These are phyloP conservation scores for Microdochium paspali DNA, from an alignment of 2,329 filamentous ascomycete species.

Conservation along the genomic window DNA sequence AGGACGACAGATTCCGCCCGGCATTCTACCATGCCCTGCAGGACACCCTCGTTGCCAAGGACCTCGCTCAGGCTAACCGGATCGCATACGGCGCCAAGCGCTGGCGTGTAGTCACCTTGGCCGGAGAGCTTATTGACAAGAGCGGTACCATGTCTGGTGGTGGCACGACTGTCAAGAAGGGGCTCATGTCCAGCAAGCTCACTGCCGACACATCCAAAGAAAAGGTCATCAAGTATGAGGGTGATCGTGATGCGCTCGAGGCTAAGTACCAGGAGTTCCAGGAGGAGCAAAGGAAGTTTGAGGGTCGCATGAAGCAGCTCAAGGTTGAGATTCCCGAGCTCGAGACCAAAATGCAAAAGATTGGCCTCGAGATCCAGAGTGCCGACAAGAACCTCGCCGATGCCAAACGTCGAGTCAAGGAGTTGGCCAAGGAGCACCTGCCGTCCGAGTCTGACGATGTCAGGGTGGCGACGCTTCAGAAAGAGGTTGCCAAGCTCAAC, in stretches of 20 bases:
- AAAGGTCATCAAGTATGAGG: constrained; percentile 78
- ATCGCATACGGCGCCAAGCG: constrained; percentile 90
- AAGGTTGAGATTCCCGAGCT: constrained; percentile 72
- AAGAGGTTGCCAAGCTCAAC: constrained; percentile 66
- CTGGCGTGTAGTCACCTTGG: constrained; percentile 94
- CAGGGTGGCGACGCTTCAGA: constrained; percentile 63
- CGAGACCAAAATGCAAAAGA: constrained; percentile 87
- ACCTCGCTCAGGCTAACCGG: constrained; percentile 91
- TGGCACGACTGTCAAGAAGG: constrained; percentile 80
- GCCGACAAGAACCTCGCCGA: constrained; percentile 76
- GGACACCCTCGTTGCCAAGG: constrained; percentile 86
- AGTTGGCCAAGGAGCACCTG: constrained; percentile 72
- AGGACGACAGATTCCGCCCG: constrained; percentile 76
- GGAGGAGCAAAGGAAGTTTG: constrained; percentile 71
- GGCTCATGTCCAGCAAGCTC: constrained; percentile 94
- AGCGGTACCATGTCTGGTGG: constrained; percentile 98
- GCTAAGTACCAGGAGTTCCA: constrained; percentile 77
- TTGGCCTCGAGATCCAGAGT: constrained; percentile 80
- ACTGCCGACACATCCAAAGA: constrained; percentile 81
- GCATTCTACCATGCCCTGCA: constrained; percentile 95
- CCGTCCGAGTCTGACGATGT: constrained; percentile 72
- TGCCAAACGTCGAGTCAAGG: constrained; percentile 74
- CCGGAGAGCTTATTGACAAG: constrained; percentile 93
- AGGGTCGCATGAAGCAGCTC: constrained; percentile 61
- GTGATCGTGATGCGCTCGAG: constrained; percentile 78